These are phyloP conservation scores for Cenchrus purpureus DNA, from an alignment of 176 grass and related monocot species.

Conservation along the genomic window DNA sequence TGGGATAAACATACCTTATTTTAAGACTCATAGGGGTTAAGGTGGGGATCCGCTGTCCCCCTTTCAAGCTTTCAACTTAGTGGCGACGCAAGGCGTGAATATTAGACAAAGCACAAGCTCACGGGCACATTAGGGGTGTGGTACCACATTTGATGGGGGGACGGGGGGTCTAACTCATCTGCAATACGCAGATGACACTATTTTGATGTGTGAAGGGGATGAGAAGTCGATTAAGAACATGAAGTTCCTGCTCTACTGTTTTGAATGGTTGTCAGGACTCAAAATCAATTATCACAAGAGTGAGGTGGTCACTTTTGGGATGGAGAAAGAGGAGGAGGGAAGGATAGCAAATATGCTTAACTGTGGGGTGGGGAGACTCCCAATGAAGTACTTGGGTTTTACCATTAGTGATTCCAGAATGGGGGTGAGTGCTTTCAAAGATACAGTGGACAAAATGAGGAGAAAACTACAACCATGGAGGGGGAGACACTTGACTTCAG, in stretches of 20 bases:
- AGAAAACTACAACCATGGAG: background rate
- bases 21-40: background rate
- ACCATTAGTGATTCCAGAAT: background rate
- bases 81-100: background rate
- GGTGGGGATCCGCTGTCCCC: background rate
- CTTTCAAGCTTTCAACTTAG: background rate
- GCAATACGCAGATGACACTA: background rate
- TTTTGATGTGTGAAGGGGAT: background rate
- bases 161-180: background rate
- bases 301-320: background rate
- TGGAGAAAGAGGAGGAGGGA: no score
- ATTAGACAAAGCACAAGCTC: background rate
- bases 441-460: background rate
- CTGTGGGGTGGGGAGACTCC: background rate
- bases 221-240: background rate
- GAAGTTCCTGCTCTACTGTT: background rate
- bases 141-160: background rate
- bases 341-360: background rate
- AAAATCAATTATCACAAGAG: background rate
- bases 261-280: background rate
- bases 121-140: background rate
- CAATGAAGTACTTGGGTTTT: background rate
- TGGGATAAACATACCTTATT: background rate
- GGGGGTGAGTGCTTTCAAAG: rapidly evolving
- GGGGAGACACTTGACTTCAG: background rate